Percentiles rank a stretch among this genome's conserved stretches.
phyloP scores from a whole-genome alignment of 2,329 filamentous ascomycete genomes.

The Didymella lethalis region DNA sequence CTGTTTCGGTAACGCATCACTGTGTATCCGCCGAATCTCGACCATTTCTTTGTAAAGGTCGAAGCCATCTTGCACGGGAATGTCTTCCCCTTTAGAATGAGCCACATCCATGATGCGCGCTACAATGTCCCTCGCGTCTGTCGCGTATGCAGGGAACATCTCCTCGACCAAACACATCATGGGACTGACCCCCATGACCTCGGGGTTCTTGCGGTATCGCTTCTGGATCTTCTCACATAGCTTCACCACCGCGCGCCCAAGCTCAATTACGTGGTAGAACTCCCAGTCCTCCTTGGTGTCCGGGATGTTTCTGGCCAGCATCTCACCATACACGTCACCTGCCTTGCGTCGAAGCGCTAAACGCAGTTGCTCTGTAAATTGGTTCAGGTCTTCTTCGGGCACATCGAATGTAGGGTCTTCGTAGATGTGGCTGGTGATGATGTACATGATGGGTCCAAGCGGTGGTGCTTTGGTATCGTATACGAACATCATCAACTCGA shows the following conservation, averaged over 20 bases:
- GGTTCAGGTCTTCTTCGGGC: constrained; percentile 71
- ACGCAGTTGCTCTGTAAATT: constrained; percentile 76
- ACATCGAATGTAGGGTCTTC: constrained; percentile 78
- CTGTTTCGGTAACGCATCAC: constrained; percentile 71
- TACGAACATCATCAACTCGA: constrained; percentile 83
- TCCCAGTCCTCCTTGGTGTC: constrained; percentile 84
- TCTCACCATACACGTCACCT: constrained; percentile 77
- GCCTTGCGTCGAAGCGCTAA: constrained; percentile 77
- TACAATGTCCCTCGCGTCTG: constrained; percentile 86
- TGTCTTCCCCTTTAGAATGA: constrained; percentile 73
- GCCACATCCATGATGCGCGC: constrained; percentile 78
- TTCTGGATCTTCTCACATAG: constrained; percentile 90
- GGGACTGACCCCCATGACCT: constrained; percentile 79
- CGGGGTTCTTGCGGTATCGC: constrained; percentile 85
- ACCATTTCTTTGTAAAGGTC: constrained; percentile 90
- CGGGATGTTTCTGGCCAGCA: constrained; percentile 82
- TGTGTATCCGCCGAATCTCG: constrained; percentile 82
- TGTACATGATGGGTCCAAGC: constrained; percentile 78
- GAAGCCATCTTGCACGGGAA: constrained; percentile 91
- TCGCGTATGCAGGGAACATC: constrained; percentile 87
- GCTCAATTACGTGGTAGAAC: constrained; percentile 86
- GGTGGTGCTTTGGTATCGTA: constrained; percentile 88
- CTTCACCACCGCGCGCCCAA: constrained; percentile 85
- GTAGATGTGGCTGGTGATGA: constrained; percentile 84
- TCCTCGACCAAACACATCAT: constrained; percentile 79